These are phyloP conservation scores for Malus hybrid DNA, from an alignment of 331 rosid species.

Conservation along the genomic window DNA sequence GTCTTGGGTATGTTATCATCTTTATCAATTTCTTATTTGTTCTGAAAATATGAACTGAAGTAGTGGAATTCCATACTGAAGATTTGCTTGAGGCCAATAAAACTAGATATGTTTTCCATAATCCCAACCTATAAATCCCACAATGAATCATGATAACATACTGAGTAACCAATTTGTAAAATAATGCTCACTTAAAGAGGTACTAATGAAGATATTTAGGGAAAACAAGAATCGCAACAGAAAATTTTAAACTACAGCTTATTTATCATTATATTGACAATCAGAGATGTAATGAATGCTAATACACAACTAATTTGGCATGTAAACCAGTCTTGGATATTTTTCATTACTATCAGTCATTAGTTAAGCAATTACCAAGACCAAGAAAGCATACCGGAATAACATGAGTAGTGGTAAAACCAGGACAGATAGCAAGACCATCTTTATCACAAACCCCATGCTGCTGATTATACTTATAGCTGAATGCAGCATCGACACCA, in stretches of 20 bases:
- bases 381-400: constrained; percentile 67
- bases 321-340: not conserved
- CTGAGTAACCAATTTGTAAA: not conserved
- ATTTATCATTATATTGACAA: not conserved
- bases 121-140: not conserved
- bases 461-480: constrained; percentile 81
- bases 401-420: constrained; percentile 86
- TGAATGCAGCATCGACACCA: constrained; percentile 96
- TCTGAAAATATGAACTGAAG: not conserved
- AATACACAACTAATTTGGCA: not conserved
- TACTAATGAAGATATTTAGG: not conserved
- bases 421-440: constrained; percentile 94
- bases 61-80: not conserved
- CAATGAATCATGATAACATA: not conserved
- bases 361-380: constrained; percentile 6
- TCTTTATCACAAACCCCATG: constrained; percentile 80
- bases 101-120: not conserved
- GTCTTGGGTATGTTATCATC: not conserved
- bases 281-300: not conserved
- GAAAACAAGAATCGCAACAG: not conserved
- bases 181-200: not conserved
- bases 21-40: not conserved
- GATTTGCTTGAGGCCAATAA: not conserved
- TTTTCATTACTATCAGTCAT: not conserved
- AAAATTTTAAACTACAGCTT: not conserved